Evolutionary conservation across 305 asterid species (phyloP), one percentile per base, ranked within the genome.

Genomic region (Nicotiana rustica): DNA sequence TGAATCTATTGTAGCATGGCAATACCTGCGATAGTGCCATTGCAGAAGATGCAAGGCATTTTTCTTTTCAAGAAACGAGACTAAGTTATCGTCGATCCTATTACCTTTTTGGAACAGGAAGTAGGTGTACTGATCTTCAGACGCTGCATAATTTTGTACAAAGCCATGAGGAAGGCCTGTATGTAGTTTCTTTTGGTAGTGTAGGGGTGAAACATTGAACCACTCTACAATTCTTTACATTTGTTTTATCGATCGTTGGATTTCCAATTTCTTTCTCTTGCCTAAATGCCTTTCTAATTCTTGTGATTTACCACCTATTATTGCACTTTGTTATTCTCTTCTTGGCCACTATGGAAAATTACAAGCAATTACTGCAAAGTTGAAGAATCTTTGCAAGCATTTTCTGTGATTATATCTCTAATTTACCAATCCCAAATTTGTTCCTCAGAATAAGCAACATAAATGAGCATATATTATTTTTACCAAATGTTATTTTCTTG

Each of bases 1-100:
- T 86, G 18, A 61, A 86, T 81, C 67, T 86, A 31, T 90, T 85
- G 88, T 89, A 86, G 86, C 61, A 71, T 59, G 67, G 33, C 10
- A 18, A 35, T 3, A 67, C 25, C 1, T 1, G 56, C 60, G n/a
- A 38, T 38, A n/a, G 36, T 70, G 60, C 19, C 10, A 70, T 70
- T 19, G 78, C 18, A 67, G 47, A 6, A 67, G 19, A 1, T 8
- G 52, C 29, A 67, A 36, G 47, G 29, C 62, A 52, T 52, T 29
- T 29, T 75, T 75, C 47, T 7, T 52, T 75, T 10, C 64, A 14
- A 49, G 64, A 75, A 71, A 52, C 1, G 29, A 25, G 64, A 15
- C 79, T 47, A 25, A 47, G 79, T 49, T 25, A 52, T 75, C 9
- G 44, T 25, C 41, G 62, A 49, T 25, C 56, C 79, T 62, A 18